Evolutionary conservation across 1,139 yeast genomes (phyloP), one percentile per base, ranked within the genome.

Genomic region (Lodderomyces beijingensis): DNA sequence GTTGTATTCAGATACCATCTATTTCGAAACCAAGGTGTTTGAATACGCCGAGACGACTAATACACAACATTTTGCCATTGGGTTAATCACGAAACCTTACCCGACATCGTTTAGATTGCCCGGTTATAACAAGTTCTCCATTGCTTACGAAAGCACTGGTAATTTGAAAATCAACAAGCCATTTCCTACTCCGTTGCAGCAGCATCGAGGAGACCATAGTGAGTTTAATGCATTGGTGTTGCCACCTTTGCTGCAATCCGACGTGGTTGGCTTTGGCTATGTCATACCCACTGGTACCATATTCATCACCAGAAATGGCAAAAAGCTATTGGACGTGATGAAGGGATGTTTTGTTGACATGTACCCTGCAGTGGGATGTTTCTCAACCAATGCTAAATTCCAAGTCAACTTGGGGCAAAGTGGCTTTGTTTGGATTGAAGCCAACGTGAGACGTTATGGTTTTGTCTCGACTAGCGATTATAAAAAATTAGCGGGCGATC

Each of bases 341-440:
- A 82, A 77, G 44, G 87, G 89, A 19, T 74, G 89, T 53, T 80
- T 77, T 39, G 70, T 84, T 33, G 94, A 89, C 50, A 53, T 91
- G 49, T 88, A 78, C 49, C 97, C 97, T 5, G 86, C 93, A 3
- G 66, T 91, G n/a, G 98, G 98, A 6, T 93, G 49, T 72, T 78
- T 53, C 61, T 74, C 52, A 77, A 82, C 47, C 70, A 89, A 36
- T 76, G 95, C 57, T 55, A 70, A 79, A 41, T 73, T 91, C 33
- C 83, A 81, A 46, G 89, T 84, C 10, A 91, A 91, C 53, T 61
- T 91, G 37, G 98, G 98, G 1, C 96, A 88, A 51, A 62, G 79
- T 31, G 98, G 97, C 1, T 91, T 79, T 59, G 96, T 91, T 2
- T 89, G 85, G 66, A 86, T 91, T 38, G 97, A 91, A 56, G 97